Base-by-base conservation (phyloP, 1,284 basidiomycete genomes). In the Coniophora puteana region DNA sequence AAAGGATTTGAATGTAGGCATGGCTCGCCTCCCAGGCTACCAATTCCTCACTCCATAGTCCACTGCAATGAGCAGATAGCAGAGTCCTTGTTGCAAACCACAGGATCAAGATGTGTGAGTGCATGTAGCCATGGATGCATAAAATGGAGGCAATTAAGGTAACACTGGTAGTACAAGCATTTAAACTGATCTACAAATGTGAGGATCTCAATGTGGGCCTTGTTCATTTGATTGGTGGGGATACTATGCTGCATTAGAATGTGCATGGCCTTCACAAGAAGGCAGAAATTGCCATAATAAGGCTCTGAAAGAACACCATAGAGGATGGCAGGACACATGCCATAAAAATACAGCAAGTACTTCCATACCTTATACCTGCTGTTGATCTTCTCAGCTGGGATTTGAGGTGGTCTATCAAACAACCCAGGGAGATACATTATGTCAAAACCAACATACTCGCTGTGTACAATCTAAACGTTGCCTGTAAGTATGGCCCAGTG, bases 291-390 rank as follows among this genome's bases (percentile, higher is more conserved):
- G 8, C 5, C 6, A 46, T 50, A 60, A 35, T 55, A 59, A 8
- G 30, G 8, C 4, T 44, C 22, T 4, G 58, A 56, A 16, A 67
- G 51, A 20, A 62, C 28, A 5, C 34, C 34, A 20, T 51, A 44
- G 10, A 67, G 48, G 1, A 64, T 45, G 0, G 40, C 58, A 5
- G 62, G 64, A 0, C 53, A 53, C 2, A 64, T 47, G 3, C 61
- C 54, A 47, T 53, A 66, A 8, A 67, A 25, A 37, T 62, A 66
- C 0, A 54, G 36, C 1, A 57, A 41, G 20, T 38, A 65, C 42
- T 68, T 65, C 48, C 51, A 55, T 5, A 62, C 60, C 36, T 67
- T 67, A 34, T 67, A 68, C 0, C 65, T 59, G 36, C 51, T 55
- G 14, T 53, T 57, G 3, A 67, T 56, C 29, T 67, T 68, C 28